Base-by-base conservation (phyloP, 2,329 filamentous ascomycete genomes). In the Periconia sp. region DNA sequence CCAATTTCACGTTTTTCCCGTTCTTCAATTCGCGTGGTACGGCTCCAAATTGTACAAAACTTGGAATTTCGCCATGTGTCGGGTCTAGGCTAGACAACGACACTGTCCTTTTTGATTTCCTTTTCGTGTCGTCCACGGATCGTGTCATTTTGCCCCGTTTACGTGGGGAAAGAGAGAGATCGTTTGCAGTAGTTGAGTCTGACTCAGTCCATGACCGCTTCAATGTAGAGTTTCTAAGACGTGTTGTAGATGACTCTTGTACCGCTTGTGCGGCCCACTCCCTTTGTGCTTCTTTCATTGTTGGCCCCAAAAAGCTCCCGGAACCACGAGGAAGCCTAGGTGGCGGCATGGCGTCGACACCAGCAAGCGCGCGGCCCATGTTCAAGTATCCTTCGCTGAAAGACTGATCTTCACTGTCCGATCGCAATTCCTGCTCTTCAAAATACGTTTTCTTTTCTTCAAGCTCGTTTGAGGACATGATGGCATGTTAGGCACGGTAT, bases 281-380 rank as follows among this genome's bases (percentile, higher is more conserved):
- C 23, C 59, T 64, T 47, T 60, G 61, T 41, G 51, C 58, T 48
- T 72, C 63, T 53, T 64, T 70, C 2, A 69, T 65, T 1, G 67
- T 71, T 37, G 64, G 61, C 2, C 69, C 69, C 11, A 68, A 53
- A 20, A 73, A 70, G 50, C 64, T 71, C 52, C 64, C 65, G 14
- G 48, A 54, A 31, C 58, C 57, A 19, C 54, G 59, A 11, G 45
- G 17, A 14, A 59, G 50, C 17, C 42, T 57, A n/a, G 60, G 61
- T 33, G 56, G 55, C 17, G 55, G 56, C 54, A 65, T 65, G 18
- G 55, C 35, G 50, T 57, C 63, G 6, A 60, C 56, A 18, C 67
- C 62, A 17, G 57, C 58, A 19, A 73, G 49, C 0, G 62, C 62
- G 42, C 58, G 55, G 45, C 65, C 61, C 37, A 65, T 56, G 10